These are phyloP conservation scores for Botryotinia globosa DNA, from an alignment of 2,329 filamentous ascomycete species.

Conservation along the genomic window DNA sequence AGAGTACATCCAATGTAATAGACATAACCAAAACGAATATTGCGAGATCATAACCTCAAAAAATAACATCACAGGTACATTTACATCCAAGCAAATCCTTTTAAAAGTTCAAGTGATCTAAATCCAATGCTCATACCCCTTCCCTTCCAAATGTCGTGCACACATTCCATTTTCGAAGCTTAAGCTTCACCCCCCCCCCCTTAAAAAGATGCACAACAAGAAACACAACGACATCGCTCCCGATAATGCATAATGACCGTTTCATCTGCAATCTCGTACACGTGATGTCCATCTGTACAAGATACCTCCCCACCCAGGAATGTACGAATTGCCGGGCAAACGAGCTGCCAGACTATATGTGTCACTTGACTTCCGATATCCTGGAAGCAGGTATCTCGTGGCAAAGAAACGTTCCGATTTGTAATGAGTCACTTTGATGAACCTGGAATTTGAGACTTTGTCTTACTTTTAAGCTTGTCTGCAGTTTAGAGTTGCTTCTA, in stretches of 20 bases:
- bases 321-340: slow-evolving; percentile 3
- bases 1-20: not conserved
- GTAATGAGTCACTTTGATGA: slow-evolving; percentile 17
- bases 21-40: not conserved
- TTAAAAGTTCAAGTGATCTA: slow-evolving; percentile 14
- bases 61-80: not conserved
- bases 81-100: slow-evolving; percentile 3
- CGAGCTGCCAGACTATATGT: not conserved
- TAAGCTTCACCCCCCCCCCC: not conserved
- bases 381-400: slow-evolving; percentile 23
- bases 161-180: slow-evolving; percentile 13
- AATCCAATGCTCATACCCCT: slow-evolving; percentile 16
- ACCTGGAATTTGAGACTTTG: not conserved
- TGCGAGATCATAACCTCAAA: not conserved
- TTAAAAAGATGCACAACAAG: not conserved
- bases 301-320: not conserved
- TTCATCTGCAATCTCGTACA: slow-evolving; percentile 18
- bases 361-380: slow-evolving; percentile 23
- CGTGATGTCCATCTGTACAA: not conserved
- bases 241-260: slow-evolving; percentile 20
- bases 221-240: not conserved
- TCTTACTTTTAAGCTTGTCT: slow-evolving; percentile 15
- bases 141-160: slow-evolving; percentile 10
- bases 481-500: not conserved
- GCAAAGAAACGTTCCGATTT: slow-evolving; percentile 17